Evolutionary conservation across 2,329 filamentous ascomycete species (phyloP).

Genomic region (Alternaria metachromatica): DNA sequence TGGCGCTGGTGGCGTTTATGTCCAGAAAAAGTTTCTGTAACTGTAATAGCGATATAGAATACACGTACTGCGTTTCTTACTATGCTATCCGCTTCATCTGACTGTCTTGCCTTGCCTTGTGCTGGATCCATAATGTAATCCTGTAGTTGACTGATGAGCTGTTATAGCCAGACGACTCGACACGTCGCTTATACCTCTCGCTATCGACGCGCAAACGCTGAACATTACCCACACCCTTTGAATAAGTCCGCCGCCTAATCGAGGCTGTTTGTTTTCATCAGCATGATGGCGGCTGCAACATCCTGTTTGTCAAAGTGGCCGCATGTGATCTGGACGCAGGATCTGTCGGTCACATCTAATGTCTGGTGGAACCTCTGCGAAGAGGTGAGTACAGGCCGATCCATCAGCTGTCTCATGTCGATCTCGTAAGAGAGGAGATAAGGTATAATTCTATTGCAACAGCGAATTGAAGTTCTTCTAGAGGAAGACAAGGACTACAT

Average conservation of each 20-base stretch:
- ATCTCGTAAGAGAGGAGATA: not conserved
- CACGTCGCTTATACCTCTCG: not conserved
- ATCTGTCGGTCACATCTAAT: not conserved
- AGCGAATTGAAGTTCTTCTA: not conserved
- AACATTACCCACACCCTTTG: not conserved
- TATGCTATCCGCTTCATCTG: not conserved
- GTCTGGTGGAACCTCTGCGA: not conserved
- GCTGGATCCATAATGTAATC: not conserved
- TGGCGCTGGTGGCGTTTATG: conserved; percentile 33
- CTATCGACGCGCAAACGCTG: not conserved
- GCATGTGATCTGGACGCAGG: not conserved
- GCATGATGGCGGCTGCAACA: not conserved
- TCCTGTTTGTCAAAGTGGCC: not conserved
- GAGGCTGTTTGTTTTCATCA: not conserved
- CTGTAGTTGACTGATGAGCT: not conserved
- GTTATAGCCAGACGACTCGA: not conserved
- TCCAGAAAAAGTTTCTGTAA: conserved; percentile 34
- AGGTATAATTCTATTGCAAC: not conserved
- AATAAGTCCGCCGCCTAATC: not conserved
- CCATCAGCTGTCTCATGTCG: not conserved
- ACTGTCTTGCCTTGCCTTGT: not conserved
- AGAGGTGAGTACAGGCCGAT: not conserved
- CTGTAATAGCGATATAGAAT: conserved; percentile 38
- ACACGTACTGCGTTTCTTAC: conserved; percentile 13
- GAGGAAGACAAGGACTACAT: not conserved